A percentile compares a stretch with the other conserved stretches of the same genome.
phyloP scores from a whole-genome alignment of 2,329 filamentous ascomycete genomes.

The Dothistroma pini region DNA sequence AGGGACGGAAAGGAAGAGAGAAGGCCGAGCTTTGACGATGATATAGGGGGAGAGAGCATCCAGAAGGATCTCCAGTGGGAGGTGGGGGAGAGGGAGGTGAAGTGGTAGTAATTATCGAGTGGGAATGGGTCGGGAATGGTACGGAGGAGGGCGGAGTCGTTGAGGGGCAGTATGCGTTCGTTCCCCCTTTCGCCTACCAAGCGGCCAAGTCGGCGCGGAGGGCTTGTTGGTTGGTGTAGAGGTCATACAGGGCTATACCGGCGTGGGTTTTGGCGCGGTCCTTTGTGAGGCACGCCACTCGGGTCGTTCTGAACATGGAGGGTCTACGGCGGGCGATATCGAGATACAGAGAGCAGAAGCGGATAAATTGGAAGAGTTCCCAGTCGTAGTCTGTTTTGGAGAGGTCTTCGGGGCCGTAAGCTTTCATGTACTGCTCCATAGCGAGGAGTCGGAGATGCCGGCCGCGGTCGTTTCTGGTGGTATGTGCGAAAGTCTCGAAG shows the following conservation, averaged over 20 bases:
- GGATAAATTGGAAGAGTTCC: slow-evolving; percentile 5
- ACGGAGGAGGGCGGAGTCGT: neutral
- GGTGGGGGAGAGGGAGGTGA: neutral
- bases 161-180: no score
- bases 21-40: no score
- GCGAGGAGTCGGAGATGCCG: slow-evolving; percentile 3
- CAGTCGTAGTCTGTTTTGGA: slow-evolving; percentile 5
- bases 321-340: neutral
- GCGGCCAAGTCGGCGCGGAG: no score
- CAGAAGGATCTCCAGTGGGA: neutral
- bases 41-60: no score
- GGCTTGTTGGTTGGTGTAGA: no score
- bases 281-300: no score
- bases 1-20: neutral
- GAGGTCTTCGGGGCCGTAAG: slow-evolving; percentile 5
- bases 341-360: slow-evolving; percentile 1
- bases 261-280: no score
- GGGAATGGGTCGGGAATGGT: neutral
- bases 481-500: slow-evolving; percentile 1
- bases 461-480: neutral
- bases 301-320: no score
- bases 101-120: neutral
- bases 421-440: slow-evolving; percentile 4
- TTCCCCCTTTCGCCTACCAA: no score
- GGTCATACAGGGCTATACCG: no score